Base-by-base conservation (phyloP, 371 early-diverging fungal genomes). In the Dichotomocladium elegans region DNA sequence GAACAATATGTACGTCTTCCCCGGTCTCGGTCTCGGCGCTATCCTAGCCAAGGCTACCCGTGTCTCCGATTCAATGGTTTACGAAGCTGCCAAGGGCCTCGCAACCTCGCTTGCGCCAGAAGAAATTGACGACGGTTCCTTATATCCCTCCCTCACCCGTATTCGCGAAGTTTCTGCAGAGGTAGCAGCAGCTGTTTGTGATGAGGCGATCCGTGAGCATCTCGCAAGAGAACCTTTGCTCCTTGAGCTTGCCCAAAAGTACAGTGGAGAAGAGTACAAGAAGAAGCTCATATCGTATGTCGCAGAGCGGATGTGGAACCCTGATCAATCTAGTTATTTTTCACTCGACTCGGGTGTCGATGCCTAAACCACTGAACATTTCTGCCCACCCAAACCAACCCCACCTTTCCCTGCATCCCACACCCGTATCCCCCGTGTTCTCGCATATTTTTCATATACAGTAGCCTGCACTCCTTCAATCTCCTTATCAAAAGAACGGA, bases 21-120 rank as follows among this genome's bases (percentile, higher is more conserved):
- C 95, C 42, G 92, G 92, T 40, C 80, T 95, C 21, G 95, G 94
- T 15, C 72, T 94, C 25, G 95, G 94, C 41, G 69, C 88, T 25
- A 77, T 87, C 52, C 63, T 94, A 28, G 81, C 89, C 46, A 80
- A 81, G 51, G 79, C 91, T 7, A 50, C 53, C 11, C 59, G 57
- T 25, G 85, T 94, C 51, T 86, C 93, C 22, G 92, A 95, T 59
- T 67, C 70, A 52, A 80, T 93, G 83, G 81, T 95, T 50, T 90
- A 85, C 57, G 73, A 81, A 35, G 81, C 90, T 43, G 83, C 95
- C 24, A 83, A 80, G 42, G 85, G 91, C 41, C 81, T 94, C 19
- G 80, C 95, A n/a, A 68, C 80, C 44, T 76, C 90, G 7, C 64
- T 94, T 43, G 83, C 81, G 3, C 58, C 55, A 0, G 78, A 88